Conservation (phyloP, 495 filamentous ascomycete species). For the Neurospora sp. region DNA sequence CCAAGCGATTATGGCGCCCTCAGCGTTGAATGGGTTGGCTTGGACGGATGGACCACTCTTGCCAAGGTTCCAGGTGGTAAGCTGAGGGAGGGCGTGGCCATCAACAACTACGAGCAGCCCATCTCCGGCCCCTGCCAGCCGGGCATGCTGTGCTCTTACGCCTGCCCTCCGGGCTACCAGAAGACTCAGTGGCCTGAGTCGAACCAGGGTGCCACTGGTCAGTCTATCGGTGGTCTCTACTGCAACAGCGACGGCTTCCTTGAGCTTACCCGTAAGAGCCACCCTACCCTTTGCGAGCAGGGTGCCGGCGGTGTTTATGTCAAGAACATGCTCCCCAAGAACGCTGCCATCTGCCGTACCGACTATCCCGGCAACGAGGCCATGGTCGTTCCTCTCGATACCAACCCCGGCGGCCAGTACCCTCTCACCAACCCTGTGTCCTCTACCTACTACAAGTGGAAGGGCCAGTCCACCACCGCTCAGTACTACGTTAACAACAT, state of each 20-base stretch:
- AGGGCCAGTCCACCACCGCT: constrained; percentile 65
- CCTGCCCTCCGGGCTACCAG: constrained; percentile 82
- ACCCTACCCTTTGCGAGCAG: constrained; percentile 60
- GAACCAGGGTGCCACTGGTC: constrained; percentile 64
- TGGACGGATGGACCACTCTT: constrained; percentile 74
- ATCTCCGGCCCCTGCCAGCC: constrained; percentile 51
- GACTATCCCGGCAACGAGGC: constrained; percentile 88
- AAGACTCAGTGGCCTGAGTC: constrained; percentile 80
- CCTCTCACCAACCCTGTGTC: constrained; percentile 66
- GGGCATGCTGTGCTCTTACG: constrained; percentile 80
- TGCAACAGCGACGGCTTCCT: constrained; percentile 71
- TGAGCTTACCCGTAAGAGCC: constrained; percentile 57
- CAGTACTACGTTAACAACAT: constrained; percentile 95
- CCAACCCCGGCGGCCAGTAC: constrained; percentile 42
- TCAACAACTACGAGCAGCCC: constrained; percentile 50
- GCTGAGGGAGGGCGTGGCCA: constrained; percentile 24
- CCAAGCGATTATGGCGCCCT: constrained; percentile 79
- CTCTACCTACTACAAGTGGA: constrained; percentile 62
- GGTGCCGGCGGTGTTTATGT: constrained; percentile 63
- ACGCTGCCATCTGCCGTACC: constrained; percentile 79
- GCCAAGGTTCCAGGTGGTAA: constrained; percentile 37
- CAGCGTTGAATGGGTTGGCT: constrained; percentile 51
- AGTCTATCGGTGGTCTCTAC: constrained; percentile 81
- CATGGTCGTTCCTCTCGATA: constrained; percentile 68
- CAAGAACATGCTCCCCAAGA: constrained; percentile 55